These are phyloP conservation scores for Saccharomycopsis javanensis DNA, from an alignment of 805 yeast species.

Conservation along the genomic window DNA sequence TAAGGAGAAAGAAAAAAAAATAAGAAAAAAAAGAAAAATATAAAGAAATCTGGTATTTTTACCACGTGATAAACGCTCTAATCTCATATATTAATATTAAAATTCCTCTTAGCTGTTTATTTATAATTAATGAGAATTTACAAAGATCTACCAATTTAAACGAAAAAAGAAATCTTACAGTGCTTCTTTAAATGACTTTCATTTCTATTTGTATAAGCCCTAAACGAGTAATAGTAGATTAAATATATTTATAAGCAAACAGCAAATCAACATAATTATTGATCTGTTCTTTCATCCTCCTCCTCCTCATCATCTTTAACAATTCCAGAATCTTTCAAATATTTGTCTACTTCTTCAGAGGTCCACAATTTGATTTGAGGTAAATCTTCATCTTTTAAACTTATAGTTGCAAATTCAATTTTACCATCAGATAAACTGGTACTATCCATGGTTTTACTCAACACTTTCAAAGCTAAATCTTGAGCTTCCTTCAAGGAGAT, in stretches of 20 bases:
- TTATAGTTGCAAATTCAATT: slow-evolving; percentile 83
- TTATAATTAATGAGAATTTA: too few relatives aligned
- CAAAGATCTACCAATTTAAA: too few relatives aligned
- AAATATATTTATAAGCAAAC: not conserved
- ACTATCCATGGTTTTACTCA: slow-evolving; percentile 89
- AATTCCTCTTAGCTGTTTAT: too few relatives aligned
- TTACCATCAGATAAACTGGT: slow-evolving; percentile 80
- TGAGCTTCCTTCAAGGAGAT: slow-evolving; percentile 65
- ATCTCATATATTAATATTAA: not conserved
- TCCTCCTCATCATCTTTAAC: slow-evolving; percentile 47
- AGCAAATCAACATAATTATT: not conserved
- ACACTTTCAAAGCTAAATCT: slow-evolving; percentile 80
- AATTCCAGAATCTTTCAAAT: slow-evolving; percentile 66
- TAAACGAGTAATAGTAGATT: too few relatives aligned
- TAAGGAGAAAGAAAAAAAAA: not conserved
- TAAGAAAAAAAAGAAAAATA: not conserved
- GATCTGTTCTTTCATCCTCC: slow-evolving; percentile 20
- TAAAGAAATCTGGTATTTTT: not conserved
- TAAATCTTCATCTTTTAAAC: slow-evolving; percentile 38
- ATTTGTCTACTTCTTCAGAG: slow-evolving; percentile 63
- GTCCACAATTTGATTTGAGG: slow-evolving; percentile 67
- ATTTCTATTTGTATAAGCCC: too few relatives aligned
- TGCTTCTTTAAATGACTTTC: too few relatives aligned
- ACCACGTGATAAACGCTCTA: not conserved
- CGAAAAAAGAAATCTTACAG: too few relatives aligned